Percentiles rank a stretch among this genome's conserved stretches.
phyloP scores from a whole-genome alignment of 148 eudicot genomes.

The Tetragonia tetragonoides region DNA sequence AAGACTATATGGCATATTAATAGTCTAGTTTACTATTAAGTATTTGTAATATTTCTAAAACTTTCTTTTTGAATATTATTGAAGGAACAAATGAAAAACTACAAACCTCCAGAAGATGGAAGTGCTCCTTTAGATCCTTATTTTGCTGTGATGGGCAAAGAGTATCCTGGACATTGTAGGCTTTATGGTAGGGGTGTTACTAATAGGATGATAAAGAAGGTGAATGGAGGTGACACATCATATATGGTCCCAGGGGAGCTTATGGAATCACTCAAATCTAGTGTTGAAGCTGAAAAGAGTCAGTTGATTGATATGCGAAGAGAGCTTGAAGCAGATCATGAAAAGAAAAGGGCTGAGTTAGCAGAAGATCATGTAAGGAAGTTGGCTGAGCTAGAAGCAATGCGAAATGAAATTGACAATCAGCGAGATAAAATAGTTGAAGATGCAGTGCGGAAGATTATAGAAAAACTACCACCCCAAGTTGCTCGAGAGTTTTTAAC shows the following conservation, averaged over 20 bases:
- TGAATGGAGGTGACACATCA: background rate
- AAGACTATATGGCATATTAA: background rate
- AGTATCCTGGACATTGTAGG: background rate
- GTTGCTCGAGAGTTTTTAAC: too few relatives aligned
- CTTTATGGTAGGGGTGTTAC: conserved; percentile 16
- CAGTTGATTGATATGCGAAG: background rate
- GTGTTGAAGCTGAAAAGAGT: background rate
- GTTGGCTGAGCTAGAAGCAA: too few relatives aligned
- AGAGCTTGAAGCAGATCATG: conserved; percentile 8
- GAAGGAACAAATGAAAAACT: background rate
- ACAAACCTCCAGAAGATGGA: background rate
- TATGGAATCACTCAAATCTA: background rate
- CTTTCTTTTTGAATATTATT: too few relatives aligned
- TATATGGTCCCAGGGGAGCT: background rate
- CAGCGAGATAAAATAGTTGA: too few relatives aligned
- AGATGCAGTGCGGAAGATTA: too few relatives aligned
- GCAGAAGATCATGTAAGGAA: background rate
- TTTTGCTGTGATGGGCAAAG: conserved; percentile 12
- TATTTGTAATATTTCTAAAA: too few relatives aligned
- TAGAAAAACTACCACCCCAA: too few relatives aligned
- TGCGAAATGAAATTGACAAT: too few relatives aligned
- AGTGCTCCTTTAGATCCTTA: background rate
- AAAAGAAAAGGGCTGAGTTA: conserved; percentile 8
- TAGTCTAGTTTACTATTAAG: background rate
- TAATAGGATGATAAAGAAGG: conserved; percentile 1